phyloP scores from a whole-genome alignment of 1,139 yeast species.

The Suhomyces ambrosiae region DNA sequence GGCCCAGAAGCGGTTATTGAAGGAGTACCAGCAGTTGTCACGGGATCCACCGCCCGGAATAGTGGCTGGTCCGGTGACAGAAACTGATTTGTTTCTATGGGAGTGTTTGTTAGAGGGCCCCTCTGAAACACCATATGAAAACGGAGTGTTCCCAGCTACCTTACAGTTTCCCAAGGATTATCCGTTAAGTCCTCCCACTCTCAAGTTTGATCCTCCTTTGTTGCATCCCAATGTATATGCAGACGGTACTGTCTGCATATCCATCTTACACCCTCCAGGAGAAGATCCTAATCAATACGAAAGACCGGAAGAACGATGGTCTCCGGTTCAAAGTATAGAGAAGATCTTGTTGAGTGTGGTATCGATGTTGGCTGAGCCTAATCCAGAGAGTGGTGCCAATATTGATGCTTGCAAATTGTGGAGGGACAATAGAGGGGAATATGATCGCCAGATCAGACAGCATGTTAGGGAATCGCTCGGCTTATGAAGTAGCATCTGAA shows the following conservation, averaged over 20 bases:
- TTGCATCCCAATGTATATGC: conserved; percentile 92
- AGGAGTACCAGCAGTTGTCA: conserved; percentile 84
- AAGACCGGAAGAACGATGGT: conserved; percentile 95
- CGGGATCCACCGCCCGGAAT: conserved; percentile 94
- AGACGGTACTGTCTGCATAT: conserved; percentile 94
- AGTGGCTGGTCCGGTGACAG: conserved; percentile 86
- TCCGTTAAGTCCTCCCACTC: conserved; percentile 87
- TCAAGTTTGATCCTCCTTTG: conserved; percentile 81
- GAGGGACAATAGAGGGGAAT: conserved; percentile 79
- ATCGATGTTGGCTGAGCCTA: conserved; percentile 97
- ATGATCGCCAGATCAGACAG: conserved; percentile 60
- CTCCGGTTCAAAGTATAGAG: conserved; percentile 96
- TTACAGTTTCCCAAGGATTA: conserved; percentile 87
- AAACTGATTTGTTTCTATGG: conserved; percentile 84
- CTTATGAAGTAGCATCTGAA: conserved; percentile 37
- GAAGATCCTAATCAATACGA: conserved; percentile 97
- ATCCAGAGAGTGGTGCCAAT: conserved; percentile 94
- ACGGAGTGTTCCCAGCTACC: conserved; percentile 87
- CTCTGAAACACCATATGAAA: conserved; percentile 87
- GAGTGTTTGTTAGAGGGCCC: conserved; percentile 94
- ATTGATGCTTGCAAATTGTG: conserved; percentile 95
- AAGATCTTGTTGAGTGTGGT: conserved; percentile 88
- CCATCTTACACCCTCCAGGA: conserved; percentile 93
- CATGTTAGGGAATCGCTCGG: conserved; percentile 74
- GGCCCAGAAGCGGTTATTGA: conserved; percentile 82